Percentiles rank a stretch among this genome's conserved stretches.
Evolutionary conservation across 2,329 filamentous ascomycete species (phyloP).

Genomic region (Cladosporium sphaerospermum): DNA sequence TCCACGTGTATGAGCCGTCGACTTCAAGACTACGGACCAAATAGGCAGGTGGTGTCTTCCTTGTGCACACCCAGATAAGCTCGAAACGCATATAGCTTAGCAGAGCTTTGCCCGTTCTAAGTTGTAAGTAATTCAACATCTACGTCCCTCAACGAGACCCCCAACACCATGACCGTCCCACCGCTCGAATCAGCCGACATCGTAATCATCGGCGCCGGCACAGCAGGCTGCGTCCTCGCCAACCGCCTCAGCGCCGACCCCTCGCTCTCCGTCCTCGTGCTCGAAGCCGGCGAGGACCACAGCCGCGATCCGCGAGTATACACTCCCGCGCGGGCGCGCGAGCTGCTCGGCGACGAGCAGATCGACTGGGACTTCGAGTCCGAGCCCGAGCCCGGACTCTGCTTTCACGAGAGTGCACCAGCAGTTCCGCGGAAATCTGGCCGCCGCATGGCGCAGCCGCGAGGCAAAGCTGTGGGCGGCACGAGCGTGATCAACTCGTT

Average conservation of each 20-base stretch:
- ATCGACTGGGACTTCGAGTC: constrained; percentile 30
- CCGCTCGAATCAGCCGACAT: constrained; percentile 11
- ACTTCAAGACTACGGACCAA: too few species aligned
- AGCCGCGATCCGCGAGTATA: constrained; percentile 18
- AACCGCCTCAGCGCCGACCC: constrained; percentile 19
- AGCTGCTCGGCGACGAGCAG: constrained; percentile 18
- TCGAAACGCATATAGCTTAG: too few species aligned
- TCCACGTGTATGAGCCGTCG: too few species aligned
- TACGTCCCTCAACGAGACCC: too few species aligned
- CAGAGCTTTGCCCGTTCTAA: too few species aligned
- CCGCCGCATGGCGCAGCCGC: constrained; percentile 19
- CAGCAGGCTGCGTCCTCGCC: constrained; percentile 23
- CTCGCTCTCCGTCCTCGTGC: constrained; percentile 24
- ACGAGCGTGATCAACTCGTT: constrained; percentile 32
- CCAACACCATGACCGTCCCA: constrained; percentile 3
- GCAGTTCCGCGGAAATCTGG: constrained; percentile 13
- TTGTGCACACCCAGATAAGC: too few species aligned
- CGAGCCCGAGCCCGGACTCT: constrained; percentile 21
- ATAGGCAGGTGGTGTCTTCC: too few species aligned
- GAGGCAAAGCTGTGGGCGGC: constrained; percentile 36
- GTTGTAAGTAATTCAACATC: too few species aligned
- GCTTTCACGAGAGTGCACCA: not conserved
- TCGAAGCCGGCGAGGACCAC: constrained; percentile 27
- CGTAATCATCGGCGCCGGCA: constrained; percentile 24
- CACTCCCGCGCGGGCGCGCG: constrained; percentile 17